phyloP scores from a whole-genome alignment of 139 green algal genomes.

The Coelastrella sp. region DNA sequence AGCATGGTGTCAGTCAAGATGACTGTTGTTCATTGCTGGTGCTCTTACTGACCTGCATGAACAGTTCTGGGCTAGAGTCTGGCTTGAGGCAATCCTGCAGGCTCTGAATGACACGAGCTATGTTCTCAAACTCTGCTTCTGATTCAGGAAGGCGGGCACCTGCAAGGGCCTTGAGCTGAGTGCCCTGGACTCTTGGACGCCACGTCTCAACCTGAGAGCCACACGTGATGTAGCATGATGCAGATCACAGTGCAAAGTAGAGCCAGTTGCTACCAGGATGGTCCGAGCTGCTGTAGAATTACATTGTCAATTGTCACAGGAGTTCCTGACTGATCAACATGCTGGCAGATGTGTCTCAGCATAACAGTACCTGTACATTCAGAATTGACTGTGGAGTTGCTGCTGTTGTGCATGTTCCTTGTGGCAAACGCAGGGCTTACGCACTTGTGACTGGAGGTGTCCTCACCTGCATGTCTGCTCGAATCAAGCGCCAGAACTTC shows the following conservation, averaged over 20 bases:
- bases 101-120: constrained; percentile 41
- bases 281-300: too few species aligned
- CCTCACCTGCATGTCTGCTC: constrained; percentile 50
- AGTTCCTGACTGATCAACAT: too few species aligned
- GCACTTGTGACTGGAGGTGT: neutral
- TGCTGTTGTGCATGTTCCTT: too few species aligned
- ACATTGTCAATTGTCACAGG: too few species aligned
- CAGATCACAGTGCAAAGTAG: too few species aligned
- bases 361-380: neutral
- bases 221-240: too few species aligned
- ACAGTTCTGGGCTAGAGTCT: neutral
- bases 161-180: constrained; percentile 69
- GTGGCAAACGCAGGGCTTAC: too few species aligned
- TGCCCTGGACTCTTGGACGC: constrained; percentile 69
- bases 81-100: constrained; percentile 45
- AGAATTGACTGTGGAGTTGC: neutral
- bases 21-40: too few species aligned
- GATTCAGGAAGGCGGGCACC: constrained; percentile 64
- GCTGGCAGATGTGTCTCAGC: too few species aligned
- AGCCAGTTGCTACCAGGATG: too few species aligned
- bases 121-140: constrained; percentile 55
- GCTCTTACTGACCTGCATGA: constrained; percentile 16
- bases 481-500: constrained; percentile 62
- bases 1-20: too few species aligned
- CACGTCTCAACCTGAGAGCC: constrained; percentile 68